These are phyloP conservation scores for Amanita pallidorosea DNA, from an alignment of 768 basidiomycete genomes.

Conservation along the genomic window DNA sequence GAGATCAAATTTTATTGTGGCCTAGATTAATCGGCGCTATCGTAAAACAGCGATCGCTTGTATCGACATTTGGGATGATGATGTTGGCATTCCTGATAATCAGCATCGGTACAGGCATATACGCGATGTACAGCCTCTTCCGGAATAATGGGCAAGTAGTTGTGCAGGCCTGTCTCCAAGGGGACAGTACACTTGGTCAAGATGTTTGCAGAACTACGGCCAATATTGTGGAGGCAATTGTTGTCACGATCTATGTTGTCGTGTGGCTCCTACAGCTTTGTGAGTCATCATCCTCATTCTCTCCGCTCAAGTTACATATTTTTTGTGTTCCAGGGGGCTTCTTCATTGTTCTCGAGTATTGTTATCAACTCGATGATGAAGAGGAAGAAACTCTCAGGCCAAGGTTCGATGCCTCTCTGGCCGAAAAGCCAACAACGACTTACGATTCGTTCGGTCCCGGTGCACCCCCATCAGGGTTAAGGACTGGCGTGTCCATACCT, in stretches of 20 bases:
- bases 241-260: conserved; percentile 34
- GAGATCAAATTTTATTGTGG: background rate
- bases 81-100: conserved; percentile 35
- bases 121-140: conserved; percentile 38
- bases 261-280: conserved; percentile 47
- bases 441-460: conserved; percentile 4
- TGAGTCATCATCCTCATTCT: conserved; percentile 18
- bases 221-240: conserved; percentile 28
- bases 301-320: background rate
- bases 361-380: conserved; percentile 44
- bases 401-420: background rate
- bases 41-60: conserved; percentile 27
- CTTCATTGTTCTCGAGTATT: conserved; percentile 41
- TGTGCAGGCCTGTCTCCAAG: conserved; percentile 27
- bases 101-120: conserved; percentile 36
- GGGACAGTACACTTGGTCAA: conserved; percentile 15
- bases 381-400: conserved; percentile 16
- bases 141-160: conserved; percentile 25
- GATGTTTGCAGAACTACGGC: conserved; percentile 32
- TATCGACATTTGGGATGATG: conserved; percentile 31
- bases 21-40: conserved; percentile 33
- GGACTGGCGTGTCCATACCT: background rate
- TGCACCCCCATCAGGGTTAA: background rate
- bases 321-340: conserved; percentile 29
- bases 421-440: background rate